Conservation (phyloP, 108 stramenopile genomes). For the Hondaea fermentalgiana region DNA sequence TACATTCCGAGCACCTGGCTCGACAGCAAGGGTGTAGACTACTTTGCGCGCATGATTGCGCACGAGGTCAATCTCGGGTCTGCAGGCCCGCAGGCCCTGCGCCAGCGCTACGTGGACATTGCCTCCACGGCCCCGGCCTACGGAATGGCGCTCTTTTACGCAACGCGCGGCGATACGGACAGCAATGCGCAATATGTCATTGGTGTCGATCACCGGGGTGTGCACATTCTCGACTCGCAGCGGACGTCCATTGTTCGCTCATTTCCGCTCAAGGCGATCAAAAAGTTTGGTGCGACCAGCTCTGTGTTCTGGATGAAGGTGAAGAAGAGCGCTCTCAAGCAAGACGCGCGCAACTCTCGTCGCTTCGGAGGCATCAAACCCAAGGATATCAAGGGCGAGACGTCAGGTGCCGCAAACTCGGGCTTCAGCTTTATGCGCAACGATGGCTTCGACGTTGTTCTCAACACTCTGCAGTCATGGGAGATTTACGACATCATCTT, state of each 20-base stretch:
- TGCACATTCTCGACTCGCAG: not conserved
- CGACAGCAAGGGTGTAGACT: not conserved
- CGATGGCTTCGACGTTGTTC: not conserved
- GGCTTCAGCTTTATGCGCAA: not conserved
- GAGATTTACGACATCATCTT: not conserved
- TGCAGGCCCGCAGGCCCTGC: not conserved
- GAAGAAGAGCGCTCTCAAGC: not conserved
- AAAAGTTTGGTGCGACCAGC: not conserved
- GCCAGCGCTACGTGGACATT: constrained; percentile 14
- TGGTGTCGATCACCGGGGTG: not conserved
- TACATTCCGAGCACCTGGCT: not conserved
- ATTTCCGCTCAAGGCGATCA: constrained; percentile 4
- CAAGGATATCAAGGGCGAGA: not conserved
- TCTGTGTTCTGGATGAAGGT: constrained; percentile 14
- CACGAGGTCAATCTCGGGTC: not conserved
- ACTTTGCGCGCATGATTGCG: not conserved
- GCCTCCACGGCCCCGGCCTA: not conserved
- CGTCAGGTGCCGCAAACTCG: not conserved
- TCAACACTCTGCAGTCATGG: constrained; percentile 7
- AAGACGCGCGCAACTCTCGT: not conserved
- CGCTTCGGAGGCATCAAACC: constrained; percentile 4
- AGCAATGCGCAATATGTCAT: not conserved
- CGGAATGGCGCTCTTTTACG: not conserved
- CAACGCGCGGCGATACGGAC: not conserved
- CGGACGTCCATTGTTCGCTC: not conserved